Percentiles rank a stretch among this genome's conserved stretches.
phyloP scores from a whole-genome alignment of 139 green algal genomes.

The Chlorella sp. region DNA sequence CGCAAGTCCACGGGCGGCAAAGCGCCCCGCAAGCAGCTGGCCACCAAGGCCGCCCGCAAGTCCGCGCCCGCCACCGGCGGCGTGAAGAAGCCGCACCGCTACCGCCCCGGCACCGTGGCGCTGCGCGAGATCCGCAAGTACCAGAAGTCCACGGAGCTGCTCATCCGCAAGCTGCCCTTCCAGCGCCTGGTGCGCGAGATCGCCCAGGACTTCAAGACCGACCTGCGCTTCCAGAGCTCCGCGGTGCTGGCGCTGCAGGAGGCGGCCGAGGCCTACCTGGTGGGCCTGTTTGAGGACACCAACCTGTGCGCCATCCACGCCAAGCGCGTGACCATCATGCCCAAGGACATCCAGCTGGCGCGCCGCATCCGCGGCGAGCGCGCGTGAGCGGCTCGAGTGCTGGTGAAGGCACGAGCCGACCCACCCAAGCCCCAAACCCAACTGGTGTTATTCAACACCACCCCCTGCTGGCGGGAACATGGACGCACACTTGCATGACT shows the following conservation, averaged over 20 bases:
- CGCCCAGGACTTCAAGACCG: constrained; percentile 98
- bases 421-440: too few relatives aligned
- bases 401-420: too few relatives aligned
- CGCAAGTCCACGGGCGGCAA: constrained; percentile 90
- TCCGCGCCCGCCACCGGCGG: constrained; percentile 55
- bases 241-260: constrained; percentile 93
- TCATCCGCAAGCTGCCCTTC: constrained; percentile 98
- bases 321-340: constrained; percentile 98
- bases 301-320: constrained; percentile 69
- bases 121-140: constrained; percentile 95
- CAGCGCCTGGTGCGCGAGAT: constrained; percentile 90
- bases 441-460: too few relatives aligned
- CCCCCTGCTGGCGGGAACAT: too few relatives aligned
- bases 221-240: constrained; percentile 93
- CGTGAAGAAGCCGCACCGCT: constrained; percentile 83
- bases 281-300: constrained; percentile 96
- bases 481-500: too few relatives aligned
- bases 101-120: constrained; percentile 55
- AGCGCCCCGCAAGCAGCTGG: constrained; percentile 95
- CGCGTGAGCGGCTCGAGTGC: too few relatives aligned
- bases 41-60: constrained; percentile 82
- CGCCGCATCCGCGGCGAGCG: too few relatives aligned
- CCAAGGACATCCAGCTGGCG: constrained; percentile 98
- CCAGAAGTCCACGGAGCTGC: constrained; percentile 90
- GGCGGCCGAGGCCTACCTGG: constrained; percentile 95